Base-by-base conservation (phyloP, 2,329 filamentous ascomycete species). In the Pyrenophora tritici-repentis region DNA sequence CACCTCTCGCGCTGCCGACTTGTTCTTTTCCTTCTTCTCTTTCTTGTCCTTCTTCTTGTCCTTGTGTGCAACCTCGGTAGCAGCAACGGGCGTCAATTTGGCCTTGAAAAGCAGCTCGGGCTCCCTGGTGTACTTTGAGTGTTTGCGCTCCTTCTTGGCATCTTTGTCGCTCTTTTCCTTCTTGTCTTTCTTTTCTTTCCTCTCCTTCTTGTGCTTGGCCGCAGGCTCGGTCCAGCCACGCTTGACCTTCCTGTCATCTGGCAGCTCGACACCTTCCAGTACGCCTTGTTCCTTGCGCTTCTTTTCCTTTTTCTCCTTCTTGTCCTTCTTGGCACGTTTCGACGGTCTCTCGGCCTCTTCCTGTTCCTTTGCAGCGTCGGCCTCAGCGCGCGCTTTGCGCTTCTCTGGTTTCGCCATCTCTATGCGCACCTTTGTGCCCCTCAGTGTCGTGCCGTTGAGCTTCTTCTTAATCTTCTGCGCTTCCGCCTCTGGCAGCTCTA, bases 401-500 rank as follows among this genome's bases (percentile, higher is more conserved):
- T 85, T 83, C 59, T 84, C 79, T 0, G 88, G 85, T 41, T 85
- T 85, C 6, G 94, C 94, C 58, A 87, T 86, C 64, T 97, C 90
- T 52, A 99, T 84, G 52, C 85, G 85, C 64, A 97, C 84, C 75
- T 96, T 97, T 53, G 81, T 81, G 7, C 94, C 94, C 70, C 88
- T 94, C 49, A 99, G 76, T 18, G 90, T 88, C 2, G 88, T 84
- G 26, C 93, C 93, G 78, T 96, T 89, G 42, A 97, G 81, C 77
- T 94, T 97, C 76, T 88, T 93, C 77, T 87, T 91, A 46, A 97
- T 76, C 73, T 91, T 96, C n/a, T 93, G 88, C 8, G 93, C 94
- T 59, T 96, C 91, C 74, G 85, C 83, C 3, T 72, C 76, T 0
- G 92, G 92, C 32, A 99, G 76, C 39, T 95, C 91, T 53, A 97